Base-by-base conservation (phyloP, 176 grass and related monocot genomes). In the Puya raimondii region DNA sequence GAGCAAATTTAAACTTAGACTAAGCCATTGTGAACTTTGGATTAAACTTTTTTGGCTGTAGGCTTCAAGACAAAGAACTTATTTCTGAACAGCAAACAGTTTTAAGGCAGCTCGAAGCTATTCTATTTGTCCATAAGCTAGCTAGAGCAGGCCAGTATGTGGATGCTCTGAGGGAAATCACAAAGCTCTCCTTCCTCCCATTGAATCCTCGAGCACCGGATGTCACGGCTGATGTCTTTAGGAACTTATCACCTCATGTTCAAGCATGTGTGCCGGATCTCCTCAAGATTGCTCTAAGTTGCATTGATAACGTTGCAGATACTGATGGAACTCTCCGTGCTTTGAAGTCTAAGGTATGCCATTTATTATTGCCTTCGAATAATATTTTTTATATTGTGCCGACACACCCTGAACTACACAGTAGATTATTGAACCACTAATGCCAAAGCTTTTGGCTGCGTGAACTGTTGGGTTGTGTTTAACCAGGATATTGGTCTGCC, bases 201-300 rank as follows among this genome's bases (percentile, higher is more conserved):
- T 76, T 99, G 80, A 84, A 92, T 70, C 74, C 83, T 64, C 76
- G 76, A 57, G 71, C 69, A 58, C 87, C 90, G 83, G 88, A 91
- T 73, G 69, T 84, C 76, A 73, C 72, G 49, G 79, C 74, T 49
- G 94, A 99, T 75, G 67, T 88, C 63, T 84, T 91, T 52, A 83
- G 85, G 72, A 93, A 87, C 66, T 85, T 93, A 57, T 92, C 85
- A 63, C 69, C 80, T 22, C 75, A 93, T 84, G 84, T 91, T 73
- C 89, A 99, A 77, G 89, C 75, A 64, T 99, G 94, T 53, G 75
- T 99, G n/a, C 90, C 89, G 18, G 87, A 99, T 90, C 80, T 99
- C 63, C 51, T 99, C 23, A 99, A 92, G 76, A 64, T 86, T 69
- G 77, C 82, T 75, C 72, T 99, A 64, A 82, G 78, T 83, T 93